Percentiles rank a stretch among this genome's conserved stretches.
These are phyloP conservation scores for Cephaloascus albidus DNA, from an alignment of 805 yeast species.

Conservation along the genomic window DNA sequence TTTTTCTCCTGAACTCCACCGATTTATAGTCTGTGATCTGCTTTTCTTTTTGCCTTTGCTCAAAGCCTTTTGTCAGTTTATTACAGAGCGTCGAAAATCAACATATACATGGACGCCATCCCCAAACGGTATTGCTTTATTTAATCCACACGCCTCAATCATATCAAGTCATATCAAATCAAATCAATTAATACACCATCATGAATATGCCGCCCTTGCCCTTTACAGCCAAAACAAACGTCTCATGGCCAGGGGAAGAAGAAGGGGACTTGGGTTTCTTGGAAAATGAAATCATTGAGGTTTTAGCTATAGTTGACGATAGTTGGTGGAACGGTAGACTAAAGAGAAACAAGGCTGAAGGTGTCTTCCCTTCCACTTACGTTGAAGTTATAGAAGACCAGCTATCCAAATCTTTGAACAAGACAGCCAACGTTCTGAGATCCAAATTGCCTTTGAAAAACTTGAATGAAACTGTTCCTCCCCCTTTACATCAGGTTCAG, in stretches of 20 bases:
- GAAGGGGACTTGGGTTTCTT: conserved; percentile 86
- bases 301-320: conserved; percentile 72
- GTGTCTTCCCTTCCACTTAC: conserved; percentile 82
- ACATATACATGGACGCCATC: too few species aligned
- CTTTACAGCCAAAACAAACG: conserved; percentile 70
- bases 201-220: conserved; percentile 40
- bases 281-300: conserved; percentile 89
- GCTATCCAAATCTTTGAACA: conserved; percentile 7
- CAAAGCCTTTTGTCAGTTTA: too few species aligned
- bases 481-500: neutral
- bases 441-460: neutral
- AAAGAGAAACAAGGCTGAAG: conserved; percentile 71
- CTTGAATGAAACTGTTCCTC: neutral
- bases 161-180: too few species aligned
- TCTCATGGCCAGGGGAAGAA: conserved; percentile 91
- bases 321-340: conserved; percentile 88
- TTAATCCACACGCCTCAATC: too few species aligned
- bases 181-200: too few species aligned
- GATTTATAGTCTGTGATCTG: too few species aligned
- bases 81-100: too few species aligned
- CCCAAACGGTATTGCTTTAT: too few species aligned
- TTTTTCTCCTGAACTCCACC: too few species aligned
- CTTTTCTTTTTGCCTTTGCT: too few species aligned
- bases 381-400: conserved; percentile 47
- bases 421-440: conserved; percentile 4